Base-by-base conservation (phyloP, 2,329 filamentous ascomycete genomes). In the Fusarium sp. region DNA sequence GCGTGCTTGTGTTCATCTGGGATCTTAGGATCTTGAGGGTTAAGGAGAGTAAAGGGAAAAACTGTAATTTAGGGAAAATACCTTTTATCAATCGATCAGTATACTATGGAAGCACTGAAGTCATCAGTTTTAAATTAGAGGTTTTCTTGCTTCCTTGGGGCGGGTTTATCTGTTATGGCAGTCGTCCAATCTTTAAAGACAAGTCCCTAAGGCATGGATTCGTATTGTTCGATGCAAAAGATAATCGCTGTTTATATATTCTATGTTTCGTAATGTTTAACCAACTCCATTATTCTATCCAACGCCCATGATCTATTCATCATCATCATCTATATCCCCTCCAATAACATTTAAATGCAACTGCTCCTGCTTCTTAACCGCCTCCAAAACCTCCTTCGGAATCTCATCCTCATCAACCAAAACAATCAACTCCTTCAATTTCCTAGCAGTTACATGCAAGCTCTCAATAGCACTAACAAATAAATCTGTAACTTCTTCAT, bases 401-500 rank as follows among this genome's bases (percentile, higher is more conserved):
- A 84, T 72, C 5, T 73, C 77, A 10, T 70, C 60, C 20, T 83
- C 81, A 8, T 76, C 80, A 36, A 79, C 79, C 10, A 78, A 78
- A 17, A 84, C 79, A 38, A 83, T 80, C 20, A 85, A 67, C n/a
- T 77, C 76, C 50, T 78, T 79, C 64, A 84, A 73, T 31, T 83
- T 81, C 41, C 78, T 76, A 4, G 83, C 83, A 20, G 81, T 79
- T 33, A 83, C 71, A 13, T 78, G 68, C 49, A 80, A 77, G 29
- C 79, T 84, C 71, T 84, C 75, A 7, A 86, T 77, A 27, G 80
- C 81, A 69, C 81, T 81, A 18, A 82, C 80, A 27, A 87, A 73
- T 18, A 87, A 70, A 45, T 86, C 85, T 1, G 81, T 81, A 45
- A 86, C 83, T 70, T 85, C 84, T 5, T 84, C 84, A 56, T 86